Percentiles rank a stretch among this genome's conserved stretches.
These are phyloP conservation scores for Fusarium nematophilum DNA, from an alignment of 2,329 filamentous ascomycete species.

Conservation along the genomic window DNA sequence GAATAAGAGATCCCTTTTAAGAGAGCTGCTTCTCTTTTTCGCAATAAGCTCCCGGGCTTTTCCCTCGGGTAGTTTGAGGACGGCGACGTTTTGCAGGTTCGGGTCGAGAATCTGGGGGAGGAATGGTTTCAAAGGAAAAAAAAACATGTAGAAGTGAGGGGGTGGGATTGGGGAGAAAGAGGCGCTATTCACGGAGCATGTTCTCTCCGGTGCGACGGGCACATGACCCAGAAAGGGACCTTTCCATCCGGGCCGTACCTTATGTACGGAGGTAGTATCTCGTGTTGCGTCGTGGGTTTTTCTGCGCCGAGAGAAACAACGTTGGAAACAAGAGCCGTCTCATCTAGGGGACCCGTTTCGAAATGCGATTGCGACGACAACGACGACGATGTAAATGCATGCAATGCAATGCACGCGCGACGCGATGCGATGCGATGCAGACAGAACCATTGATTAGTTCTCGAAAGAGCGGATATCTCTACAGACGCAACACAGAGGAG, in stretches of 20 bases:
- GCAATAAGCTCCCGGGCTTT: not conserved
- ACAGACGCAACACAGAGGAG: not conserved
- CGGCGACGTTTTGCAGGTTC: slow-evolving; percentile 1
- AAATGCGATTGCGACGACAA: not conserved
- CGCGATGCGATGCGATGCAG: not conserved
- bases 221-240: no score
- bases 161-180: not conserved
- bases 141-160: not conserved
- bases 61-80: slow-evolving; percentile 6
- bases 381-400: no score
- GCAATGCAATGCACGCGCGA: slow-evolving; percentile 15
- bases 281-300: no score
- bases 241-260: no score
- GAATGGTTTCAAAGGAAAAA: slow-evolving; percentile 25
- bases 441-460: not conserved
- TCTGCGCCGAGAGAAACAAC: no score
- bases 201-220: no score
- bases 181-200: slow-evolving; percentile 11
- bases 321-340: not conserved
- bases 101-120: slow-evolving; percentile 21
- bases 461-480: not conserved
- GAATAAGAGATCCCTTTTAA: no score
- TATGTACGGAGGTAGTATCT: no score
- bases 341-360: not conserved
- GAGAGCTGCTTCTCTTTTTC: not conserved